Evolutionary conservation across 768 basidiomycete genomes (phyloP), one percentile per base, ranked within the genome.

Genomic region (Tylopilus felleus): DNA sequence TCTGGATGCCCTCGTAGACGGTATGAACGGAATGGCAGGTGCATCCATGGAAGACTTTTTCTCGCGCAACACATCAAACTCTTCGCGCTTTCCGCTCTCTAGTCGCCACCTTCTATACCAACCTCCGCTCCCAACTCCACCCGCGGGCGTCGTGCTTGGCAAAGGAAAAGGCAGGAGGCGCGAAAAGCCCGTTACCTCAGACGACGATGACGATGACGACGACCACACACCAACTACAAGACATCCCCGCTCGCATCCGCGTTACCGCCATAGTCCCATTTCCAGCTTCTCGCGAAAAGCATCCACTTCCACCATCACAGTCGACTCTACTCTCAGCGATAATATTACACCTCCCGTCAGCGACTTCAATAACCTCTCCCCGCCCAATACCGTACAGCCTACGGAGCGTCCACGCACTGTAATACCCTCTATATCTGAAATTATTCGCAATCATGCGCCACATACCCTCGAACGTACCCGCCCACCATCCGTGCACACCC

Each of bases 11-110:
- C 71, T 93, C 49, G 91, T 93, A 8, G 90, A 92, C 59, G 88
- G 88, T 9, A 93, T 93, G 91, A 93, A 93, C 64, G 88, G 86
- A 12, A 86, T 93, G 88, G 91, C 91, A 61, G 86, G 86, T 25
- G 67, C 68, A 27, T 75, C 71, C 33, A 80, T 78, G 41, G 84
- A 88, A 51, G 77, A 84, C 57, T 69, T 82, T 50, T 75, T 80
- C 57, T 74, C 63, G 49, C 74, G 61, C 41, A 71, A 74, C 48
- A 58, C 77, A 14, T 77, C 80, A 28, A 74, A 67, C 62, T 78
- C 81, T 16, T 70, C 78, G 45, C 78, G 83, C 55, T 82, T 83
- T 62, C 77, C 74, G 21, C 82, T 84, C 59, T 74, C 79, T 8
- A 75, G 77, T 43, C 82, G 85, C 59, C 86, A 91, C 64, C 88